Base-by-base conservation (phyloP, 2,329 filamentous ascomycete species). In the Xylariaceae sp. region DNA sequence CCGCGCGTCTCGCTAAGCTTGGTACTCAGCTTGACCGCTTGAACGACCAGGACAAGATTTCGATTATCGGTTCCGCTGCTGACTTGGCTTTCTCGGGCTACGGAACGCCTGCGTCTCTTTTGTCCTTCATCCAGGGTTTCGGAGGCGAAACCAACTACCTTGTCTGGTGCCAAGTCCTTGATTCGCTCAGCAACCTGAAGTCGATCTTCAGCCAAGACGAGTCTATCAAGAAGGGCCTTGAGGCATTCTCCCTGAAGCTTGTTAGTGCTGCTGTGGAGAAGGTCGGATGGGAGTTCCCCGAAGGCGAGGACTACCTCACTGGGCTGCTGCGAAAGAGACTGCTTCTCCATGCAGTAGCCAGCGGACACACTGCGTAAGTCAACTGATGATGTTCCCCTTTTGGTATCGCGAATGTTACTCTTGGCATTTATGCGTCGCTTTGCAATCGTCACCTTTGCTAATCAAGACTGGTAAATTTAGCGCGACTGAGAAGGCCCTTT, bases 1-100 rank as follows among this genome's bases (percentile, higher is more conserved):
- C 90, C n/a, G 80, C 85, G 64, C 86, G 93, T 52, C 82, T 99
- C 47, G 84, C 83, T 45, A 91, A 91, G 76, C 85, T 99, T 23
- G 89, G 90, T 59, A 82, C 85, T 56, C 86, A 90, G 67, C 86
- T 92, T 13, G 82, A 89, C 66, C 86, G 86, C 66, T 81, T 99
- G 23, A 89, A 82, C 64, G 86, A 88, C 4, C 86, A 93, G 72
- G 94, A 99, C 77, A 96, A 94, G 78, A 96, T 97, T 68, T 90
- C 91, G 47, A 84, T 97, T 55, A 85, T 97, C 60, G 92, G 90
- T 61, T 95, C 96, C 69, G 91, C 93, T 17, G 89, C 89, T 51
- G 92, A 94, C 54, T 83, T 97, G 65, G 92, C 94, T 44, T 86
- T 95, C 61, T 89, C 94, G 59, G 94, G 94, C 18, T 85, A 94